Conservation (phyloP, 805 yeast genomes). For the Candida ponderosae region DNA sequence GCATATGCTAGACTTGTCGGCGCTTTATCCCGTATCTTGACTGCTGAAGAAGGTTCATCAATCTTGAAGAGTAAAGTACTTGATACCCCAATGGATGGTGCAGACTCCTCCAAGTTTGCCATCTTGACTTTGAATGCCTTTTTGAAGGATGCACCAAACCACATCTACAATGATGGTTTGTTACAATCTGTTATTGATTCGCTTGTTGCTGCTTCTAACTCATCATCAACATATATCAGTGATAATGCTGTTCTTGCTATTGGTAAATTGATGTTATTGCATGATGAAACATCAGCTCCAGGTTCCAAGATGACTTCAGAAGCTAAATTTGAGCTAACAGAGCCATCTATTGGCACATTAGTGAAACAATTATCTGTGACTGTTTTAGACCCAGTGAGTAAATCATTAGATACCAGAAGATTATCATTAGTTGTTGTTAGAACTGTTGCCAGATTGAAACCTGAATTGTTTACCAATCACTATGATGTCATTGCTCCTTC, state of each 20-base stretch:
- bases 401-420: slow-evolving; percentile 72
- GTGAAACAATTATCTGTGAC: slow-evolving; percentile 42
- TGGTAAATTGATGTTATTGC: slow-evolving; percentile 66
- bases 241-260: slow-evolving; percentile 75
- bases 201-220: slow-evolving; percentile 35
- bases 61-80: slow-evolving; percentile 56
- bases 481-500: slow-evolving; percentile 57
- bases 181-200: slow-evolving; percentile 41
- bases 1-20: slow-evolving; percentile 79
- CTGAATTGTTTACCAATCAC: slow-evolving; percentile 43
- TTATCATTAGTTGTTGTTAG: slow-evolving; percentile 67
- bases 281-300: slow-evolving; percentile 33
- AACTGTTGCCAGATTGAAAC: slow-evolving; percentile 62
- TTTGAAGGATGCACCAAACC: slow-evolving; percentile 66
- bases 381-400: slow-evolving; percentile 46
- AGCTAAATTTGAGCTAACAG: slow-evolving; percentile 31
- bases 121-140: slow-evolving; percentile 72
- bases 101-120: slow-evolving; percentile 50
- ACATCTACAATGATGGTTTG: slow-evolving; percentile 47
- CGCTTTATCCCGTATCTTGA: slow-evolving; percentile 60
- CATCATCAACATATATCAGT: slow-evolving; percentile 41
- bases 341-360: slow-evolving; percentile 33
- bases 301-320: slow-evolving; percentile 19
- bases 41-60: slow-evolving; percentile 52
- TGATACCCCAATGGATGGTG: slow-evolving; percentile 31